Base-by-base conservation (phyloP, 2,329 filamentous ascomycete species). In the Pezicula carpinea region DNA sequence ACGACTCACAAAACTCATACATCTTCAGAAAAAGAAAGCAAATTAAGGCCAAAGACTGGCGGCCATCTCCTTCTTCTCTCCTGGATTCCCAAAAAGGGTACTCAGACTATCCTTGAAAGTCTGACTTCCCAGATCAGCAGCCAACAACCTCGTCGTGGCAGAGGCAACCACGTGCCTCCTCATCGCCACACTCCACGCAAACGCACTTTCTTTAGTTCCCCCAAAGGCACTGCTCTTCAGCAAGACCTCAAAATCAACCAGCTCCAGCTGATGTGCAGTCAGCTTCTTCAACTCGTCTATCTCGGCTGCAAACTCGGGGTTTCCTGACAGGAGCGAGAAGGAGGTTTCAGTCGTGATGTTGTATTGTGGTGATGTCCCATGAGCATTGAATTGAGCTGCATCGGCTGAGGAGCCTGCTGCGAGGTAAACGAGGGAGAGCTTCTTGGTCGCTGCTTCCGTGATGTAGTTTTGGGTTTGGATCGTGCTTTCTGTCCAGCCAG, bases 171-270 rank as follows among this genome's bases (percentile, higher is more conserved):
- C 29, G 13, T 48, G 46, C n/a, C 72, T 64, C 19, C 66, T 61
- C 49, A 73, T 54, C 6, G 71, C 72, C 26, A 75, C 53, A 43
- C 68, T 69, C 64, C 69, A 73, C 19, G 65, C 64, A 43, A 73
- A 71, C 52, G 60, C 66, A 52, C 69, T 72, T 56, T 62, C 64
- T n/a, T 66, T 63, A 8, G 66, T 58, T 1, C 71, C 71, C 2
- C 64, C 62, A 43, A 73, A 64, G 10, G 65, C 53, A 19, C 63
- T 65, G 13, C 66, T 65, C 11, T 66, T 55, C 46, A 69, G 58
- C 54, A 74, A 56, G 8, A 75, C 64, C 57, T 74, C 71, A 55
- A 70, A 74, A 56, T 76, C 72, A 6, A 74, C 38, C 18, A 40
- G 5, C 7, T 18, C 17, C 15, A 13, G 18, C 18, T 40, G 38